Evolutionary conservation across 805 yeast species (phyloP), one percentile per base, ranked within the genome.

Genomic region (Spencermartinsiella europaea): DNA sequence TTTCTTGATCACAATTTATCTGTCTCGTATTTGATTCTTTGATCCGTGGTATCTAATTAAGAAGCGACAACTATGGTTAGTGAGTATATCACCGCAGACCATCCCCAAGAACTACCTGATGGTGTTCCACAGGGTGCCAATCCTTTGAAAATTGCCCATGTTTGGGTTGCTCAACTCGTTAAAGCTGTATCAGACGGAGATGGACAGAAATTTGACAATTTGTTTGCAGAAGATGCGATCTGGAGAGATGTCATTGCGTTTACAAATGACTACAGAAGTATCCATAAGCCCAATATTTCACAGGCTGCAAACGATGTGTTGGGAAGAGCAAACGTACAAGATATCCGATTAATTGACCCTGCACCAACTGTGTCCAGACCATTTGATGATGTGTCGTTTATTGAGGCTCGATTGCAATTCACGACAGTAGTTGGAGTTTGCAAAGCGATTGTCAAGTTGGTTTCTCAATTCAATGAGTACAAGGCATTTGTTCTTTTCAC

Each of bases 181-280:
- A 2, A 43, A 3, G 57, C 57, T 17, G 49, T 48, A 21, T 21
- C 22, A 25, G 4, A 42, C 15, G 28, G 20, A 17, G 39, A 52
- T 37, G 51, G 53, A 1, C 47, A 31, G 14, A 42, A 41, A 5
- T 55, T 55, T 36, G 49, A 47, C 17, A 45, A 38, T 16, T 42
- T 54, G 21, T 39, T 55, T 33, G 38, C 47, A 5, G 38, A 14
- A 4, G 48, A 27, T 15, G 58, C 52, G 14, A 50, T 21, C 44
- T 55, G 59, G 58, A 47, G 59, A 45, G 59, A 55, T 46, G 34
- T 49, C 7, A 45, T 55, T 33, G 50, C 53, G 5, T 55, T 55
- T 47, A 55, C 58, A 16, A 51, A 47, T 34, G 59, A 55, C 44
- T 54, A 44, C 47, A 46, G 57, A 41, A 25, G 47, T 22, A 51